Base-by-base conservation (phyloP, 163 green algal genomes). In the Scenedesmus sp. region DNA sequence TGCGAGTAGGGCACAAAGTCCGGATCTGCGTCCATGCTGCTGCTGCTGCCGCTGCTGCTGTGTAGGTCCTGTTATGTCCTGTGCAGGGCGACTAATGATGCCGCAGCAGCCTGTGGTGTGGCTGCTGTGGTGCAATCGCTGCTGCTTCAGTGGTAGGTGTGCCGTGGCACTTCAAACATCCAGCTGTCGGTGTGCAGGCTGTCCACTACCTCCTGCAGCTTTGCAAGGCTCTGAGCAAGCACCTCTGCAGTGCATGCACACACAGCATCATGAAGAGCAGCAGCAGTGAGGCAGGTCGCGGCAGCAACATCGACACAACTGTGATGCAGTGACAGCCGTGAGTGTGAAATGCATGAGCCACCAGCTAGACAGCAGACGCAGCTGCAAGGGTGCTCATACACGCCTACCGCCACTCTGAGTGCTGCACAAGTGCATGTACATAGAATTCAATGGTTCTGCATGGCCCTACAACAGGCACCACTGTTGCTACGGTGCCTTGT, bases 161-260 rank as follows among this genome's bases (percentile, higher is more conserved):
- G 94, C 3, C 96, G 93, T 0, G 96, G 96, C 1, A 93, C 94
- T 90, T 98, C 96, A 87, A 93, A 98, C 88, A 95, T 95, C 96
- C 96, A 98, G 88, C 95, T 97, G 73, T 91, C 87, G 23, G 55
- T 59, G 15, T 91, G 54, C 70, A 91, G 52, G 23, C n/a, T 62
- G 20, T 91, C 70, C 12, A 91, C 20, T 3, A 26, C 59, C 20
- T 85, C 13, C 10, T 59, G 76, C 20, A 91, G 73, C 55, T 83
- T 59, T 10, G 70, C 56, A 7, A 91, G 55, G 55, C 64, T 79
- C 56, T 77, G 52, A 12, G 56, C 46, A 6, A 90, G 55, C n/a
- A 74, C 26, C 3, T 73, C 85, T 90, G 64, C 85, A 60, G 34
- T 18, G n/a, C 9, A 18, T 7, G 20, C 3, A 57, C 34, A 59